Conservation (phyloP, 345 rosid genomes). For the Punica granatum region DNA sequence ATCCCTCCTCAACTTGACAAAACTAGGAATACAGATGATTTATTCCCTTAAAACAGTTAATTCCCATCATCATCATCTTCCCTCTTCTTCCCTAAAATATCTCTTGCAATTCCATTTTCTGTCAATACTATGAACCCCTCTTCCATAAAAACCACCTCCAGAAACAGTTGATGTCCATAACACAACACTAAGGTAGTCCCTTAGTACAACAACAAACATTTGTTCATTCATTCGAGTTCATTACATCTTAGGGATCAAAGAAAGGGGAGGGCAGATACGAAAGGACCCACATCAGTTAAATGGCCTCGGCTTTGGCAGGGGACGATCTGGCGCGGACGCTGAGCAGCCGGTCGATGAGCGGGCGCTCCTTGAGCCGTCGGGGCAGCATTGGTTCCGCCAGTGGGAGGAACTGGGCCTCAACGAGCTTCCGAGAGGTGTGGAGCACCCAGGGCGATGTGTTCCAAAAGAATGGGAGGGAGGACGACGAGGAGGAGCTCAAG, state of each 20-base stretch:
- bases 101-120: background rate
- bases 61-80: too few relatives aligned
- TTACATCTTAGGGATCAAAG: background rate
- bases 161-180: background rate
- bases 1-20: too few relatives aligned
- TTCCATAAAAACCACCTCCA: background rate
- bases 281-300: background rate
- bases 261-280: too few relatives aligned
- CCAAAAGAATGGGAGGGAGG: slow-evolving; percentile 27
- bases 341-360: slow-evolving; percentile 23
- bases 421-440: slow-evolving; percentile 40
- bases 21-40: too few relatives aligned
- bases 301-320: slow-evolving; percentile 23
- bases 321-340: slow-evolving; percentile 9
- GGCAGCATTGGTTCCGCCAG: slow-evolving; percentile 26
- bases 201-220: background rate
- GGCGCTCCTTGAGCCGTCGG: slow-evolving; percentile 24
- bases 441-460: slow-evolving; percentile 28
- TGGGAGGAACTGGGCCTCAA: slow-evolving; percentile 28
- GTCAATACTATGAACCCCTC: background rate
- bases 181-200: background rate
- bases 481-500: slow-evolving; percentile 47
- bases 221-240: background rate
- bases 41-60: too few relatives aligned
- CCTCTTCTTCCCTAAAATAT: background rate